Base-by-base conservation (phyloP, 441 rosid species). In the Aleurites moluccanus region DNA sequence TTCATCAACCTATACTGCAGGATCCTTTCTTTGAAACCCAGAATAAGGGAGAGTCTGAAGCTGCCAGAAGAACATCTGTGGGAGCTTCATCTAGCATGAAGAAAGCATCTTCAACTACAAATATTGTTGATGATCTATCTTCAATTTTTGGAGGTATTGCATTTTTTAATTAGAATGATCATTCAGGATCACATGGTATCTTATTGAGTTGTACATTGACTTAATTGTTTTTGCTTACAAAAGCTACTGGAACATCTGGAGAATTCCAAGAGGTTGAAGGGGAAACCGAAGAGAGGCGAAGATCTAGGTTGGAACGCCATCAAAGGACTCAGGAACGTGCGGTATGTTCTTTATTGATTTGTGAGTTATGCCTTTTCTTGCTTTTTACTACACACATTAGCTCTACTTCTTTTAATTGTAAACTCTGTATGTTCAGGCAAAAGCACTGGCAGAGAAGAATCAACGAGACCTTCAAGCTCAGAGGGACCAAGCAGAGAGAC, bases 241-340 rank as follows among this genome's bases (percentile, higher is more conserved):
- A 72, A 91, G 98, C 81, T 77, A 71, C 87, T 67, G 84, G 82
- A 66, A 60, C 91, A 38, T 79, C 97, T 55, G 92, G 91, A 80
- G 93, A 81, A 13, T 95, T 95, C 82, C 97, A 84, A 79, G 99
- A 92, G 3, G 84, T 92, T 77, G 94, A 89, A 56, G 98, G 98
- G 75, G 99, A 95, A 83, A 89, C 84, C 72, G 98, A 90, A 76
- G 96, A 95, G 79, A 89, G 99, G 80, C 85, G 97, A 56, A 88
- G 87, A 78, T 93, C 99, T 65, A 86, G 99, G 84, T 78, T 95
- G 83, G 97, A 95, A 67, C 97, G 98, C 75, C 97, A 91, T 62
- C 99, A 91, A 78, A 90, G 99, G 86, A 90, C 99, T 78, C 97
- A 95, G 79, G 98, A 95, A 86, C 94, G 99, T 13, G 98, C 98